Conservation (phyloP, 1,284 basidiomycete genomes). For the Entoloma clypeatum region DNA sequence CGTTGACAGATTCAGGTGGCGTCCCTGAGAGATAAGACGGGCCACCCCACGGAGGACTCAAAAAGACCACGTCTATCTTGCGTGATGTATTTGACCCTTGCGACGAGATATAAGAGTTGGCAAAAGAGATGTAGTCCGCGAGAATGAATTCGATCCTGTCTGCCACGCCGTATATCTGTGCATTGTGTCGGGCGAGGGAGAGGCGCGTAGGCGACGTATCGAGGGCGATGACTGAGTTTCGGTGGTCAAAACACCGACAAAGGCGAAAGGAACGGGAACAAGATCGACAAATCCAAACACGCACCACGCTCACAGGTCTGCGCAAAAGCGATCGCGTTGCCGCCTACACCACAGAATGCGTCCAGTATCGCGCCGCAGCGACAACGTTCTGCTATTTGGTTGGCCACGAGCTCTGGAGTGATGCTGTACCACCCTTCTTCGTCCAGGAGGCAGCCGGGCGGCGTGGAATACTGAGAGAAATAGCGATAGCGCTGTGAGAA, state of each 20-base stretch:
- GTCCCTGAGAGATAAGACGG: slow-evolving; percentile 59
- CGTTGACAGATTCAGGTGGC: slow-evolving; percentile 5
- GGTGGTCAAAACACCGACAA: too few relatives aligned
- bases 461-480: slow-evolving; percentile 74
- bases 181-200: slow-evolving; percentile 88
- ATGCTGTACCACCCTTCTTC: slow-evolving; percentile 97
- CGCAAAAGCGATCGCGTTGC: slow-evolving; percentile 97
- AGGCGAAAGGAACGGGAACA: background rate
- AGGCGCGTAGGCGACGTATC: slow-evolving; percentile 84
- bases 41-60: too few relatives aligned
- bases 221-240: slow-evolving; percentile 84
- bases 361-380: slow-evolving; percentile 83
- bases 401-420: slow-evolving; percentile 89
- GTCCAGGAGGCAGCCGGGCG: slow-evolving; percentile 71
- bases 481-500: slow-evolving; percentile 80
- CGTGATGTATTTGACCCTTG: slow-evolving; percentile 22
- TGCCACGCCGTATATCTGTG: slow-evolving; percentile 87
- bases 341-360: slow-evolving; percentile 96
- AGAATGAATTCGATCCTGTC: slow-evolving; percentile 93
- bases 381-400: slow-evolving; percentile 90
- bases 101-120: slow-evolving; percentile 47
- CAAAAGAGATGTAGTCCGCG: slow-evolving; percentile 84
- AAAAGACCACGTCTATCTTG: slow-evolving; percentile 78
- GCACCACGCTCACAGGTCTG: slow-evolving; percentile 87
- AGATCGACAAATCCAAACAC: slow-evolving; percentile 22